Percentiles rank a stretch among this genome's conserved stretches.
Evolutionary conservation across 2,329 filamentous ascomycete species (phyloP).

Genomic region (Colletotrichum neosansevieriae): DNA sequence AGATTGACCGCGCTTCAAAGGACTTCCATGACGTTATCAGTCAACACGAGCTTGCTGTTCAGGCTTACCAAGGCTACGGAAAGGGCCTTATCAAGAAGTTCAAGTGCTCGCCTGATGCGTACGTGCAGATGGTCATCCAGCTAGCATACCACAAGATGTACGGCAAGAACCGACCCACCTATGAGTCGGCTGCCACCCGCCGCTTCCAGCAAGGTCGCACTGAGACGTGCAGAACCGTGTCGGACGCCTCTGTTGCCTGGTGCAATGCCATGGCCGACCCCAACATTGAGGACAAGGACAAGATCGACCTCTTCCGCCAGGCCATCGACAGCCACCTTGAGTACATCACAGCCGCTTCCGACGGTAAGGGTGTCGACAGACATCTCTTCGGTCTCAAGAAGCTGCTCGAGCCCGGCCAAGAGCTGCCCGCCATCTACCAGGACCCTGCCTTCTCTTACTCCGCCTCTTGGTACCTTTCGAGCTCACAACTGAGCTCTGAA

Average conservation of each 20-base stretch:
- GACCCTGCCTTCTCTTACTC: conserved; percentile 90
- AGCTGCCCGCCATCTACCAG: conserved; percentile 84
- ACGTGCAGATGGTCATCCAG: conserved; percentile 98
- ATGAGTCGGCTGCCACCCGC: conserved; percentile 94
- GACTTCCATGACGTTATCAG: conserved; percentile 87
- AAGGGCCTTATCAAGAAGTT: conserved; percentile 99
- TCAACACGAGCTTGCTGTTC: conserved; percentile 90
- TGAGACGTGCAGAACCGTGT: conserved; percentile 93
- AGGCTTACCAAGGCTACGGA: conserved; percentile 96
- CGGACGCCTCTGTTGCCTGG: conserved; percentile 91
- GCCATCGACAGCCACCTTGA: conserved; percentile 86
- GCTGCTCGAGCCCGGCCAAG: conserved; percentile 82
- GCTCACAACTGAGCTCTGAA: conserved; percentile 91
- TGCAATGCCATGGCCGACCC: conserved; percentile 87
- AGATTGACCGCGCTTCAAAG: conserved; percentile 81
- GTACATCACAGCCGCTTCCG: conserved; percentile 89
- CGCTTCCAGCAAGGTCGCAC: conserved; percentile 97
- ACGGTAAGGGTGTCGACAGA: conserved; percentile 93
- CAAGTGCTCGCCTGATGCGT: conserved; percentile 97
- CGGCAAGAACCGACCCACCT: conserved; percentile 96
- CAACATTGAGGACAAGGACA: conserved; percentile 70
- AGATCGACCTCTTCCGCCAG: conserved; percentile 81
- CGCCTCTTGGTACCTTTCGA: conserved; percentile 88
- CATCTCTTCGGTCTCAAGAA: conserved; percentile 99
- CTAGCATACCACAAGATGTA: conserved; percentile 99